A percentile compares a stretch with the other conserved stretches of the same genome.
phyloP scores from a whole-genome alignment of 768 basidiomycete genomes.

The Suillus subluteus region DNA sequence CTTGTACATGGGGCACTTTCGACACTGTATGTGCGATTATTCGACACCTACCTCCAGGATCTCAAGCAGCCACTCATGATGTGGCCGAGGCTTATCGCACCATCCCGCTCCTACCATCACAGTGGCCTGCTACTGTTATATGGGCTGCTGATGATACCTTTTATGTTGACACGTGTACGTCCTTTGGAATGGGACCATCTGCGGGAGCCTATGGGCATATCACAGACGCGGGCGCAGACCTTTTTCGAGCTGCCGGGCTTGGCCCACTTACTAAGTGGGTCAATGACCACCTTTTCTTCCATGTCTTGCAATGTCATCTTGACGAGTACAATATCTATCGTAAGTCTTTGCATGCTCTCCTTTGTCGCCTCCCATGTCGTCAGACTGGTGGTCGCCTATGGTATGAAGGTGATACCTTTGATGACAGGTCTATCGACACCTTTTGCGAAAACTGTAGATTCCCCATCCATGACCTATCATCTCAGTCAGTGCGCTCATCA shows the following conservation, averaged over 20 bases:
- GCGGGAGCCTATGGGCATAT: background rate
- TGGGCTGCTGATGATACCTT: background rate
- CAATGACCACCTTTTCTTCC: background rate
- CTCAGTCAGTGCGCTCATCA: no score
- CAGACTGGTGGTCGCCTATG: no score
- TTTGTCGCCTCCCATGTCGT: background rate
- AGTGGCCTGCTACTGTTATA: background rate
- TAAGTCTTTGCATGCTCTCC: accelerated
- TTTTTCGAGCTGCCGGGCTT: background rate
- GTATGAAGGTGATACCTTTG: no score
- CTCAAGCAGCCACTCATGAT: background rate
- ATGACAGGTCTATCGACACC: no score
- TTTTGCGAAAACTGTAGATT: background rate
- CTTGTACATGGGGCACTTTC: background rate
- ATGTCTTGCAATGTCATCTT: background rate
- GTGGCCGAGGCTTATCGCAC: background rate
- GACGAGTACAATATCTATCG: background rate
- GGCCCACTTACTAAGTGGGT: background rate
- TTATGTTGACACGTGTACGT: background rate
- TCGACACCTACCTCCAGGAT: background rate
- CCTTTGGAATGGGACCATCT: background rate
- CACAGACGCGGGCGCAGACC: background rate
- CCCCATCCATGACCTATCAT: background rate
- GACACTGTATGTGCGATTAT: background rate
- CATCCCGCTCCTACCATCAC: accelerated